A percentile compares a stretch with the other conserved stretches of the same genome.
Conservation (phyloP, 768 basidiomycete species). For the Chiua virens region DNA sequence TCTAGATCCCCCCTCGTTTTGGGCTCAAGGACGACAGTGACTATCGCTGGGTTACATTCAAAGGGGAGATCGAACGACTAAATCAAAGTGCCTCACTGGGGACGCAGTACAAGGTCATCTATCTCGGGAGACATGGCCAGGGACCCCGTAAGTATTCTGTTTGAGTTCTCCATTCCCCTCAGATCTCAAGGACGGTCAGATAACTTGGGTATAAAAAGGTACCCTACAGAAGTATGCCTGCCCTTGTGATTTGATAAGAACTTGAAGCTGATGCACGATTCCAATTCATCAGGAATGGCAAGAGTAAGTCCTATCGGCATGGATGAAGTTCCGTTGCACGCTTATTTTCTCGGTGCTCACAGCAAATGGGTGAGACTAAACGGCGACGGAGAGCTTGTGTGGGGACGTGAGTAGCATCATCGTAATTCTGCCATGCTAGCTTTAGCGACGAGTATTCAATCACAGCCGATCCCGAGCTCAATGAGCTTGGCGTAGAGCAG, state of each 20-base stretch:
- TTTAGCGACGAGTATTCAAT: not conserved
- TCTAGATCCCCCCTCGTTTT: constrained; percentile 57
- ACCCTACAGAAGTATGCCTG: constrained; percentile 46
- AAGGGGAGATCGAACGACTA: constrained; percentile 39
- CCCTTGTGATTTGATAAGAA: not conserved
- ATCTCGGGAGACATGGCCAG: constrained; percentile 70
- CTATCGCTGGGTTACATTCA: constrained; percentile 52
- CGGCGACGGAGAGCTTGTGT: constrained; percentile 62
- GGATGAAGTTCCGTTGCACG: not conserved
- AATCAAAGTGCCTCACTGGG: constrained; percentile 41
- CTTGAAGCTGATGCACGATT: not conserved
- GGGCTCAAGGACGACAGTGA: constrained; percentile 55
- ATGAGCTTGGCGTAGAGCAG: constrained; percentile 54
- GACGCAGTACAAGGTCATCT: constrained; percentile 59
- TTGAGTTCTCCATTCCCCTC: not conserved
- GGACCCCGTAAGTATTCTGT: constrained; percentile 57
- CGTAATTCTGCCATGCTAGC: not conserved
- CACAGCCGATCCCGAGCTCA: constrained; percentile 67
- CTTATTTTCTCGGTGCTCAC: not conserved
- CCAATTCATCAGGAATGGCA: constrained; percentile 52
- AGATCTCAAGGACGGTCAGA: constrained; percentile 45
- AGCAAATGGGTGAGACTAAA: constrained; percentile 58
- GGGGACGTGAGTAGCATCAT: constrained; percentile 64
- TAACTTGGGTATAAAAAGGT: constrained; percentile 67
- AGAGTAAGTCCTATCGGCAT: constrained; percentile 40